Base-by-base conservation (phyloP, 192 early-diverging fungal species). In the Coemansia sp. region DNA sequence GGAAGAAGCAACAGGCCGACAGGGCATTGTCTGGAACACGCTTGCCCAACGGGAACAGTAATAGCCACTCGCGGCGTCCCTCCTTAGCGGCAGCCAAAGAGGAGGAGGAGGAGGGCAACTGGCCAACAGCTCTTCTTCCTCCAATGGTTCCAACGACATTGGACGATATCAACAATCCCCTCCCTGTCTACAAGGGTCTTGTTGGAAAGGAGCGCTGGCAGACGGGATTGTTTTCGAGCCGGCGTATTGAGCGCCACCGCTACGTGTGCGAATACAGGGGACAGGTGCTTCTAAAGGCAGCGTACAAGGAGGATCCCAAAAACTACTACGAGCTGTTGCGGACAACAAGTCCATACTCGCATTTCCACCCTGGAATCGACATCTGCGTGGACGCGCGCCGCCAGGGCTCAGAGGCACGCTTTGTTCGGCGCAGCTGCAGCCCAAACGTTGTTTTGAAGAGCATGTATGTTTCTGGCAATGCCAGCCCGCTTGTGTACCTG, bases 201-300 rank as follows among this genome's bases (percentile, higher is more conserved):
- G 60, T 50, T 6, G 70, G 60, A 59, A 63, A 63, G 54, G 70
- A 70, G 19, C 59, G 50, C 27, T 38, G 50, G 1, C 76, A 79
- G 44, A 37, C 55, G 11, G 76, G 76, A 23, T 55, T 79, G 31
- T 81, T 81, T 68, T 50, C 69, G 6, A 56, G 65, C 8, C 61
- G 55, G 17, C n/a, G 55, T 2, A 68, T 81, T 25, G 50, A 40
- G 19, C 15, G 19, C 17, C 38, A 42, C 29, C 62, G 79, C 33
- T 93, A 86, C 61, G 74, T 97, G 47, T 82, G 86, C 70, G 89
- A 95, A 53, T 91, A 89, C 66, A 86, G 87, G 42, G 94, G 94
- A 13, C 84, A 88, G 38, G 78, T 91, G 14, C 61, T 82, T 0
- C 68, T 91, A 11, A 88, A 90, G 42, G 84, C 85, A 6, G 79